Base-by-base conservation (phyloP, 139 green algal genomes). In the Picochlorum costavermella region DNA sequence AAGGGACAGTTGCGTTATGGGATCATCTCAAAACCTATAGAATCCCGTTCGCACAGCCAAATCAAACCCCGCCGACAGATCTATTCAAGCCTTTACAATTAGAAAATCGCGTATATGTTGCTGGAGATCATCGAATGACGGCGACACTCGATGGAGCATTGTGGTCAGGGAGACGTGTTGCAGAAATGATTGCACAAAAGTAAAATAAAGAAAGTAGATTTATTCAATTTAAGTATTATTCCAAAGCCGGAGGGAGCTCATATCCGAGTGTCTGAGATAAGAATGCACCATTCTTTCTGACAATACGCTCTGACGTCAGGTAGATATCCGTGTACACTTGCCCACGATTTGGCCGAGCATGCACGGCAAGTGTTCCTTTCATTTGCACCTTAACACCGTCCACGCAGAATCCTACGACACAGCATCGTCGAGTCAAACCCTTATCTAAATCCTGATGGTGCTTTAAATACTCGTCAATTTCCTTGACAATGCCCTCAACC, bases 21-120 rank as follows among this genome's bases (percentile, higher is more conserved):
- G 60, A 67, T 44, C 83, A 87, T 46, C 78, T 99, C n/a, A 62
- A 72, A 29, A 87, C 78, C 2, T 99, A 98, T 81, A 76, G 92
- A 49, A 98, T 99, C 50, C 85, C 91, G 17, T 99, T 89, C 72
- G 85, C 90, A 20, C 92, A 97, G 75, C 90, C 89, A 29, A 86
- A 78, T 63, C 88, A 95, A 78, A 72, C 70, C 0, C 88, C 89
- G 0, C 88, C 89, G 5, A 95, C 88, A 5, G 72, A 94, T 69
- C 76, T 92, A 13, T 66, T 64, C 44, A 74, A 85, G 26, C 59
- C 77, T 2, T 83, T 91, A 45, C 10, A 69, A 4, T 82, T 94
- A 6, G 83, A 75, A 20, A 67, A 66, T 12, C 72, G 81, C 3
- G 50, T 95, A 33, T 95, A 78, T 49, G 84, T 94, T 16, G 89